Conservation (phyloP, 1,284 basidiomycete genomes). For the Mycena citricolor region DNA sequence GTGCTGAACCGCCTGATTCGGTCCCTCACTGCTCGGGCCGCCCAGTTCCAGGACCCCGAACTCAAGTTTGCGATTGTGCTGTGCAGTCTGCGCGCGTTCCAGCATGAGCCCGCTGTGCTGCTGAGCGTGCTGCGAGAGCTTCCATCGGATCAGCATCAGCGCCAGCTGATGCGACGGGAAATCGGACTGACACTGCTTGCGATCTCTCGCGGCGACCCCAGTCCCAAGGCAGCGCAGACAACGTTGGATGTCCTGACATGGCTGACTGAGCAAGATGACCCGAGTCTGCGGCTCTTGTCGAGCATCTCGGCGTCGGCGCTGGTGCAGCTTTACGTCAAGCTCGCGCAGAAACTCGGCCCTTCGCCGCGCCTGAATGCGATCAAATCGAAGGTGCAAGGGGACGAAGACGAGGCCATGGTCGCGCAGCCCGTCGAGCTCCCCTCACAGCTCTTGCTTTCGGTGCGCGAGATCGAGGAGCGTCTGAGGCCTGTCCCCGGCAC, state of each 20-base stretch:
- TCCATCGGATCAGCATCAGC: slow-evolving; percentile 26
- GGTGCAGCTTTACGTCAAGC: no score
- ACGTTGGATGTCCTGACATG: slow-evolving; percentile 48
- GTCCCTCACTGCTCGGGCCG: slow-evolving; percentile 25
- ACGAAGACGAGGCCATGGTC: slow-evolving; percentile 35
- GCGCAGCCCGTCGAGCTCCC: slow-evolving; percentile 34
- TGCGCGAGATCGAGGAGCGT: slow-evolving; percentile 28
- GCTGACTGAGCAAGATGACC: slow-evolving; percentile 40
- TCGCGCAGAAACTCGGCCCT: slow-evolving; percentile 29
- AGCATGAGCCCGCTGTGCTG: slow-evolving; percentile 29
- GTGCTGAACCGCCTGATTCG: slow-evolving; percentile 28
- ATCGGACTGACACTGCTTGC: slow-evolving; percentile 37
- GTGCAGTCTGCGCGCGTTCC: slow-evolving; percentile 39
- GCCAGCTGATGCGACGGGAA: slow-evolving; percentile 35
- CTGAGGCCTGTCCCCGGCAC: slow-evolving; percentile 41
- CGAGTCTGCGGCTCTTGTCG: slow-evolving; percentile 42
- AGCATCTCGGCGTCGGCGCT: slow-evolving; percentile 37
- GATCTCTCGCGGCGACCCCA: slow-evolving; percentile 30
- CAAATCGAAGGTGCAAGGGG: slow-evolving; percentile 28
- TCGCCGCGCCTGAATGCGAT: slow-evolving; percentile 28
- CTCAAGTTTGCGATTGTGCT: slow-evolving; percentile 47
- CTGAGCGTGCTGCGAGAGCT: slow-evolving; percentile 31
- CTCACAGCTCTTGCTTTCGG: no score
- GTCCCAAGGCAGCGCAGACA: slow-evolving; percentile 33
- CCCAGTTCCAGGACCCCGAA: slow-evolving; percentile 36